Evolutionary conservation across 306 rosid species (phyloP).

Genomic region (Vigna angularis): DNA sequence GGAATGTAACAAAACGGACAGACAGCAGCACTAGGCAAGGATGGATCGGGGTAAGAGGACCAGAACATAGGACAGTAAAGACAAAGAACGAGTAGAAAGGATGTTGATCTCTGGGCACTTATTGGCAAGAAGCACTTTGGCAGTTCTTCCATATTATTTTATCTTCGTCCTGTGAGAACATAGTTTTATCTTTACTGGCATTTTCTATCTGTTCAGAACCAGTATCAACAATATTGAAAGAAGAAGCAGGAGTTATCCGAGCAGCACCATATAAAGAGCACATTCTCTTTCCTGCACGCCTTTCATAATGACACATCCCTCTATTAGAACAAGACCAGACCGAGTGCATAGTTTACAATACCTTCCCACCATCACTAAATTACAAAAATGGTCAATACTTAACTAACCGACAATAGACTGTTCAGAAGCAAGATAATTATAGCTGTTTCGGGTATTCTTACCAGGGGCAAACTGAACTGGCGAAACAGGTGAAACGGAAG

Average conservation of each 20-base stretch:
- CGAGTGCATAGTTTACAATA: background rate
- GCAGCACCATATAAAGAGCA: background rate
- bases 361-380: conserved; percentile 10
- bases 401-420: background rate
- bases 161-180: background rate
- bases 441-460: conserved; percentile 45
- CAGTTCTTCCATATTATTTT: too few species aligned
- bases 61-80: too few species aligned
- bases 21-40: background rate
- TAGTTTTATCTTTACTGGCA: background rate
- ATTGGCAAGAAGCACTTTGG: too few species aligned
- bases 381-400: background rate
- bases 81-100: background rate
- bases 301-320: background rate
- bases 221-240: conserved; percentile 8
- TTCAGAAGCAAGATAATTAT: conserved; percentile 17
- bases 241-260: background rate
- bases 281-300: background rate
- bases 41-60: too few species aligned
- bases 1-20: background rate
- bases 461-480: conserved; percentile 61
- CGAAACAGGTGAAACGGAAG: conserved; percentile 83
- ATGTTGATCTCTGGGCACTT: too few species aligned
- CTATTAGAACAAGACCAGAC: conserved; percentile 1
- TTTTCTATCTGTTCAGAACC: background rate